Percentiles rank a stretch among this genome's conserved stretches.
These are phyloP conservation scores for Sphenostylis stenocarpa DNA, from an alignment of 306 rosid genomes.

Conservation along the genomic window DNA sequence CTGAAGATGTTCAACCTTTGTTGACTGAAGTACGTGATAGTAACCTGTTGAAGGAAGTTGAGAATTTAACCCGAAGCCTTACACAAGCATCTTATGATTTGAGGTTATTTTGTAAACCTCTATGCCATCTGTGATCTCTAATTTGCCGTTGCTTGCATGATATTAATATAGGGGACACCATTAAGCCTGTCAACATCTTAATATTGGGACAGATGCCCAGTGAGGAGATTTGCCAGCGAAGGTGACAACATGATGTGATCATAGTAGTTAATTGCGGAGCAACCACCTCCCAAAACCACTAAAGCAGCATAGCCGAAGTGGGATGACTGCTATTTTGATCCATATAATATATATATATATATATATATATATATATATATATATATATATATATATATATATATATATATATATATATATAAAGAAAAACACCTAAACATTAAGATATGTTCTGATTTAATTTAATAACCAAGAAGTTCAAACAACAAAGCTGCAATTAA, in stretches of 20 bases:
- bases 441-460: no score
- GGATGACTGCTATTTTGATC: no score
- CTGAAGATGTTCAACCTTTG: conserved; percentile 92
- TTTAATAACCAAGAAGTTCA: no score
- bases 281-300: no score
- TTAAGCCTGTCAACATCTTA: conserved; percentile 14
- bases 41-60: conserved; percentile 79
- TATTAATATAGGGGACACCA: neutral
- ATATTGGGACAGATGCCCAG: neutral
- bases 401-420: no score
- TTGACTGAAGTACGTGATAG: conserved; percentile 84
- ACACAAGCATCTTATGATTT: conserved; percentile 77
- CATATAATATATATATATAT: no score
- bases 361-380: no score
- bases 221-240: neutral
- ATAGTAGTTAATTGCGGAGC: no score
- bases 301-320: no score
- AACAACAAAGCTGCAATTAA: no score
- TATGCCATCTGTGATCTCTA: neutral
- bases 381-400: no score
- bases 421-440: no score
- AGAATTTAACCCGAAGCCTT: conserved; percentile 72
- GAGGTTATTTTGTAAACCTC: conserved; percentile 56
- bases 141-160: conserved; percentile 4
- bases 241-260: neutral